Evolutionary conservation across 2,329 filamentous ascomycete species (phyloP), one percentile per base, ranked within the genome.

Genomic region (Paraconiothyrium brasiliense): DNA sequence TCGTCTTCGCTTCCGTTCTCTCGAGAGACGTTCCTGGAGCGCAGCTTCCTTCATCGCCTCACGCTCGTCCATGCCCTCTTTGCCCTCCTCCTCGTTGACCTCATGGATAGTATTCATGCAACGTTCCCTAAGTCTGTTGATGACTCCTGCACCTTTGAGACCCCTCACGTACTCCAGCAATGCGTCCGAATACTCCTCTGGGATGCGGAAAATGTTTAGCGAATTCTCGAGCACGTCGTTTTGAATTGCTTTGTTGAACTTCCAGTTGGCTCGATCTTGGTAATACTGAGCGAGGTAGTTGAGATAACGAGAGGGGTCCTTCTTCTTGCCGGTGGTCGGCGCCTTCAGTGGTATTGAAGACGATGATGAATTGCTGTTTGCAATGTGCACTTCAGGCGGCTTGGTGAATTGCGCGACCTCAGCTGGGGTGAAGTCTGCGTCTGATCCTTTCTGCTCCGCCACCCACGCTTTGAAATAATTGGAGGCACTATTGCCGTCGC

Each of bases 201-300:
- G 92, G 47, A 97, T 86, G 47, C 87, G 86, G 69, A 89, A 86
- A 66, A 88, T 81, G 68, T 92, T 89, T 75, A 96, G 92, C 49
- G 91, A 81, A 81, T 96, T 89, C 78, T 95, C 94, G 74, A 97
- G 87, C 13, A 97, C 84, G 69, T 92, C 88, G 57, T 90, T 92
- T 79, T 97, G 94, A 74, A 93, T 89, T 70, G 93, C 94, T 82
- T 97, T 97, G 83, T 96, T 97, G 83, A 97, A 98, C 79, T 97
- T 97, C 94, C 94, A 98, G 69, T 84, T 84, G 10, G 85, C 82
- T 60, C 89, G 89, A 63, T 89, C 85, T 58, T 85, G 85, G 79
- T 92, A 85, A 85, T 93, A 97, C 74, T 90, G 88, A 50, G 84
- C 84, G 48, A 97, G 86, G 76, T 97, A 97, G 57, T 87, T 84